Evolutionary conservation across 768 basidiomycete species (phyloP), one percentile per base, ranked within the genome.

Genomic region (Paxillus involutus): DNA sequence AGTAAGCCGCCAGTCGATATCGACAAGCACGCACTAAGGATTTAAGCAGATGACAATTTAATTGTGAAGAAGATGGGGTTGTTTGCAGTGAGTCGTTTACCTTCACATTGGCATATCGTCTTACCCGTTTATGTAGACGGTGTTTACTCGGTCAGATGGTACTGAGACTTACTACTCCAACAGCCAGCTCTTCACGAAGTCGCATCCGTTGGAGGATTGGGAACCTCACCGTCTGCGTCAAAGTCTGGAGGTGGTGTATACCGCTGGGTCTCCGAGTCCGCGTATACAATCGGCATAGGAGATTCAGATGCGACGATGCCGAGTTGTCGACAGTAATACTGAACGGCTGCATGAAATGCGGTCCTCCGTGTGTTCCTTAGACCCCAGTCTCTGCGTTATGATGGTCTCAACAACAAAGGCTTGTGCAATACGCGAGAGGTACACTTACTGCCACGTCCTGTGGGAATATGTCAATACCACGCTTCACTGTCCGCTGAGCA

Each of bases 121-220:
- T 59, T 42, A 55, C 21, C 6, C 11, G 13, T 30, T 36, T 24
- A 13, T 35, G 19, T 49, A 85, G 76, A 91, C 90, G 4, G 78
- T 85, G 16, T 92, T 92, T 61, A 68, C 80, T 33, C 84, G 89
- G 32, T 64, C 77, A 14, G 89, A 91, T 62, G 89, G 89, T 17
- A 87, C 87, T 2, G 85, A 90, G 63, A 85, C 86, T 3, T 91
- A 90, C 62, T 91, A 89, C 64, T 90, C 84, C 72, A 90, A 90
- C 72, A 88, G 86, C 58, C 85, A 85, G 58, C 76, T 91, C 12
- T 87, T 87, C 67, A 78, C 67, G 44, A 87, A 86, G 62, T 91
- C 71, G 88, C 26, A 26, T 65, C 51, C 74, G 69, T 30, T 70
- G 68, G 0, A 80, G 79, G 32, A 80, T 80, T 45, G 77, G 54